Base-by-base conservation (phyloP, 768 basidiomycete genomes). In the Lactarius tabidus region DNA sequence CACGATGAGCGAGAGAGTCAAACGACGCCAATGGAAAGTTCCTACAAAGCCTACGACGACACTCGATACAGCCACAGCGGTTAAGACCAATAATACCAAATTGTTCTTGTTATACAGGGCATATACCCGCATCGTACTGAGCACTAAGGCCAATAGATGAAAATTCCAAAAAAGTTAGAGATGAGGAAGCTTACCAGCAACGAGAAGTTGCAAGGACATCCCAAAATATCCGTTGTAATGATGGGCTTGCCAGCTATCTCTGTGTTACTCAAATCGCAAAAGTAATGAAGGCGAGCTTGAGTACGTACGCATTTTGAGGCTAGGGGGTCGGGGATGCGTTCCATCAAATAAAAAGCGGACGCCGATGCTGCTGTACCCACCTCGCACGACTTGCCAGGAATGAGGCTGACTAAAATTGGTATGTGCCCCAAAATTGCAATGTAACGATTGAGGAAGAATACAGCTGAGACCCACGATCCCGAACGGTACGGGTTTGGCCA, bases 361-460 rank as follows among this genome's bases (percentile, higher is more conserved):
- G n/a, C n/a, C n/a, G 28, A 31, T 20, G 2, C 28, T 29, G 23
- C 31, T n/a, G 33, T 17, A 36, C 59, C 7, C 45, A 60, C 45
- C 31, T 36, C 23, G 14, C 23, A 23, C 12, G 45, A 48, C 12
- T 18, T 35, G 12, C 17, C 17, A 18, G 39, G 14, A 36, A 28
- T 10, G 39, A 51, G 43, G n/a, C 33, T 20, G 15, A 60, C 17
- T 14, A 36, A 23, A 9, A 68, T 59, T 6, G 70, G 70, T 10
- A 71, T 39, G 57, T 68, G 51, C 20, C 67, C 64, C 10, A 71
- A 26, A 15, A 71, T 23, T 5, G 67, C 41, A 18, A 68, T 6
- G 55, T 71, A 71, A 20, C 70, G 70, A 53, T 68, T 68, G 26
- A 70, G 55, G 60, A 71, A 68, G 62, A 68, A 71, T 5, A 70